phyloP scores from a whole-genome alignment of 2,329 filamentous ascomycete genomes.

The Claviceps capensis region DNA sequence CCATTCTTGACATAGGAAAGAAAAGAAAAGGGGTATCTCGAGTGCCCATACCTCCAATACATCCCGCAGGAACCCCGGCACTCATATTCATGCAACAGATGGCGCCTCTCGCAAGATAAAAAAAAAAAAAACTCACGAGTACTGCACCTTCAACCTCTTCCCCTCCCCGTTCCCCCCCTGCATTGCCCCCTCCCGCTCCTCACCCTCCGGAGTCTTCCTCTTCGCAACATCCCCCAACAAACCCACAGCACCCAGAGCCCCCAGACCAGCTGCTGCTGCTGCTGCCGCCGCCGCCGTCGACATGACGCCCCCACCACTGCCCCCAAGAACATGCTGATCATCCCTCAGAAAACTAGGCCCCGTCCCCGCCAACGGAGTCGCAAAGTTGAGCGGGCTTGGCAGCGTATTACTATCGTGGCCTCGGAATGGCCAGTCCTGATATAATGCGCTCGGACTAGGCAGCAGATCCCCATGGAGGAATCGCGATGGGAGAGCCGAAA shows the following conservation, averaged over 20 bases:
- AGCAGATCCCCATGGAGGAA: slow-evolving; percentile 82
- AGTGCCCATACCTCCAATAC: background rate
- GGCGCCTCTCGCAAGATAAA: background rate
- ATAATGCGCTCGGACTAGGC: slow-evolving; percentile 85
- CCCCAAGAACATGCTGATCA: slow-evolving; percentile 22
- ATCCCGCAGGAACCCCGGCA: background rate
- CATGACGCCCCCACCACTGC: slow-evolving; percentile 5
- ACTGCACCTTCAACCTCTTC: slow-evolving; percentile 41
- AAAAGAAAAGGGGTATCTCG: slow-evolving; percentile 7
- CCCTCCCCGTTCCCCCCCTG: slow-evolving; percentile 25
- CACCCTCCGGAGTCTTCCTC: slow-evolving; percentile 24
- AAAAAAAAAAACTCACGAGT: slow-evolving; percentile 1
- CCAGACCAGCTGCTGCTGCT: slow-evolving; percentile 5
- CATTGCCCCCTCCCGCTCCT: no score
- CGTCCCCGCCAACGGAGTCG: slow-evolving; percentile 57
- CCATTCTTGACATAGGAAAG: background rate
- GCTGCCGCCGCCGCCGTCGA: slow-evolving; percentile 7
- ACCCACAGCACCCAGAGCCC: slow-evolving; percentile 7
- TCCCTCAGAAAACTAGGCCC: slow-evolving; percentile 52
- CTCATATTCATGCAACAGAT: background rate
- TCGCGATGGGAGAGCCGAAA: slow-evolving; percentile 83
- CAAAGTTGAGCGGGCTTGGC: slow-evolving; percentile 84
- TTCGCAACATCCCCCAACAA: background rate
- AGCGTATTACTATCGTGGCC: slow-evolving; percentile 68
- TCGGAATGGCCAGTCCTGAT: slow-evolving; percentile 75